phyloP scores from a whole-genome alignment of 306 rosid genomes.

The Malus orientalis region DNA sequence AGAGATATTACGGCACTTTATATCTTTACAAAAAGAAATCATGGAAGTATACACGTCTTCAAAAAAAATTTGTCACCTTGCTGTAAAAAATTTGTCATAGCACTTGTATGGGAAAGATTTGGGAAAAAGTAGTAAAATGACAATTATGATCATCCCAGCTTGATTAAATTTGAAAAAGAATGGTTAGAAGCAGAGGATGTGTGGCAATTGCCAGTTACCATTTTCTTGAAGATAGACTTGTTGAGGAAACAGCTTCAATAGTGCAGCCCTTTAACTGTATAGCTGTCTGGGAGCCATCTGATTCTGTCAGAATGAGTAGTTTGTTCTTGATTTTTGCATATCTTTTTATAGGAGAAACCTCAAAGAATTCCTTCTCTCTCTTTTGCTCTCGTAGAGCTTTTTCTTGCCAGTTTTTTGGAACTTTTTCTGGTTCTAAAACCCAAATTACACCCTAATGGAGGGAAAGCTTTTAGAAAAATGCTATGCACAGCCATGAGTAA shows the following conservation, averaged over 20 bases:
- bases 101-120: not conserved
- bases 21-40: not conserved
- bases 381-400: conserved; percentile 44
- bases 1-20: not conserved
- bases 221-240: conserved; percentile 60
- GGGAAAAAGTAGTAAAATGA: not conserved
- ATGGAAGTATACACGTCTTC: not conserved
- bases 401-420: conserved; percentile 37
- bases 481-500: not conserved
- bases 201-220: conserved; percentile 43
- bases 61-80: not conserved
- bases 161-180: not conserved
- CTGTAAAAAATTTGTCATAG: not conserved
- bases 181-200: not conserved
- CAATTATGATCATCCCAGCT: not conserved
- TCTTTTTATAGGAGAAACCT: conserved; percentile 59
- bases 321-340: conserved; percentile 49
- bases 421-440: conserved; percentile 66
- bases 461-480: conserved; percentile 3
- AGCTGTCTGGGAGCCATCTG: conserved; percentile 41
- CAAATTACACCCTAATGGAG: conserved; percentile 70
- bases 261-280: conserved; percentile 52
- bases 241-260: conserved; percentile 74
- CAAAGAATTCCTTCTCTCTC: conserved; percentile 50
- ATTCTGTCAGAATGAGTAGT: conserved; percentile 45